These are phyloP conservation scores for Suillus ampliporus DNA, from an alignment of 768 basidiomycete genomes.

Conservation along the genomic window DNA sequence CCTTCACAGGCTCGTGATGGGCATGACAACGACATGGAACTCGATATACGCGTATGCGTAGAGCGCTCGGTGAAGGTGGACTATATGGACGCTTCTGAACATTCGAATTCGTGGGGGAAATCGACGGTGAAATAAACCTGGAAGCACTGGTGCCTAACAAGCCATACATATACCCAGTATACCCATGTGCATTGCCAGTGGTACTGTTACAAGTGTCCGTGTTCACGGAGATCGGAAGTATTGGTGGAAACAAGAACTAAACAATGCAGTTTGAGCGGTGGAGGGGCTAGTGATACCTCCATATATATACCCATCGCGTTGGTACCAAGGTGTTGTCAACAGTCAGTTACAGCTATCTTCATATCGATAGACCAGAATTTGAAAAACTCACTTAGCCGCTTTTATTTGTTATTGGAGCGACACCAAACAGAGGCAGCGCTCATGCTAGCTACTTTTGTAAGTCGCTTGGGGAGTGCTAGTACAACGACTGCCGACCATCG, in stretches of 20 bases:
- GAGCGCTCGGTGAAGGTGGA: constrained; percentile 37
- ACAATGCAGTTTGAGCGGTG: not conserved
- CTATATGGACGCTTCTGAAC: constrained; percentile 17
- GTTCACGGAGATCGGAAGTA: not conserved
- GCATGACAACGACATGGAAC: constrained; percentile 24
- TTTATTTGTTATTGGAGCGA: no score
- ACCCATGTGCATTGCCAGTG: not conserved
- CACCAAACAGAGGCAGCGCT: no score
- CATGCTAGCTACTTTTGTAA: no score
- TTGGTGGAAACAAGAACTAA: not conserved
- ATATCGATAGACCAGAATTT: no score
- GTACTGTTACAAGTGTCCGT: not conserved
- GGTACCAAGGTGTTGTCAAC: no score
- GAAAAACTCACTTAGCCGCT: no score
- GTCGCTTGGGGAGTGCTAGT: no score
- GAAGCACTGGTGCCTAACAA: not conserved
- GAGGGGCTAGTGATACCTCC: no score
- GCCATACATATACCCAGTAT: not conserved
- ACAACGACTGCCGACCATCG: no score
- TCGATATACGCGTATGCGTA: constrained; percentile 37
- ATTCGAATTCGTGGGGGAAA: constrained; percentile 22
- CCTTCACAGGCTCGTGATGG: constrained; percentile 8
- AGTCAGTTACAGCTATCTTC: no score
- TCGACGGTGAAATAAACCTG: constrained; percentile 14
- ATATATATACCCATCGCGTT: no score